phyloP scores from a whole-genome alignment of 2,329 filamentous ascomycete species.

The Ramularia endophylla region DNA sequence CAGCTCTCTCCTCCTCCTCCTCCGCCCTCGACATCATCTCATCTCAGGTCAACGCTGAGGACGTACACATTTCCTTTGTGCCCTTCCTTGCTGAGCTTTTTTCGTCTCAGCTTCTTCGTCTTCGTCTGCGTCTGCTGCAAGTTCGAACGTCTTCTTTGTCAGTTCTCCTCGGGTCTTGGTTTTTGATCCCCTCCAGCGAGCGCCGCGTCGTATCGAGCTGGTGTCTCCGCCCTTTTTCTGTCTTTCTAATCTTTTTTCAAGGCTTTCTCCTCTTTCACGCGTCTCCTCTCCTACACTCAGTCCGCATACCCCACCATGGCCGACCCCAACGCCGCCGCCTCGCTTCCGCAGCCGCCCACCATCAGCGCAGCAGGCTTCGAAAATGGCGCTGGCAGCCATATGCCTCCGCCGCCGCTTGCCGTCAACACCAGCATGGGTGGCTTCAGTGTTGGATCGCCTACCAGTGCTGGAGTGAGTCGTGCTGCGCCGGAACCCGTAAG shows the following conservation, averaged over 20 bases:
- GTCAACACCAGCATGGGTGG: slow-evolving; percentile 48
- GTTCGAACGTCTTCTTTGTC: slow-evolving; percentile 1
- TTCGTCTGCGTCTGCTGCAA: slow-evolving; percentile 1
- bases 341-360: slow-evolving; percentile 63
- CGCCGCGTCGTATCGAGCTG: slow-evolving; percentile 1
- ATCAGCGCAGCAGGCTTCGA: slow-evolving; percentile 64
- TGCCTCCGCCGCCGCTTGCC: slow-evolving; percentile 69
- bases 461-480: slow-evolving; percentile 74
- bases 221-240: slow-evolving; percentile 1
- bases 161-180: neutral
- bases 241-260: neutral
- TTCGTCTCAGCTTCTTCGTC: neutral
- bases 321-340: slow-evolving; percentile 59
- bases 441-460: slow-evolving; percentile 70
- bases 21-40: slow-evolving; percentile 3
- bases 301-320: slow-evolving; percentile 62
- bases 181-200: neutral
- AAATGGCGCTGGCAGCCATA: slow-evolving; percentile 69
- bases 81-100: neutral
- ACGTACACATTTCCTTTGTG: neutral
- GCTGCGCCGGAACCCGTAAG: slow-evolving; percentile 76
- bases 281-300: slow-evolving; percentile 8
- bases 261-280: neutral
- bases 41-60: slow-evolving; percentile 2
- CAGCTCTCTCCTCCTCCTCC: neutral